Percentiles rank a stretch among this genome's conserved stretches.
These are phyloP conservation scores for Globisporangium irregulare DNA, from an alignment of 352 stramenopile species.

Conservation along the genomic window DNA sequence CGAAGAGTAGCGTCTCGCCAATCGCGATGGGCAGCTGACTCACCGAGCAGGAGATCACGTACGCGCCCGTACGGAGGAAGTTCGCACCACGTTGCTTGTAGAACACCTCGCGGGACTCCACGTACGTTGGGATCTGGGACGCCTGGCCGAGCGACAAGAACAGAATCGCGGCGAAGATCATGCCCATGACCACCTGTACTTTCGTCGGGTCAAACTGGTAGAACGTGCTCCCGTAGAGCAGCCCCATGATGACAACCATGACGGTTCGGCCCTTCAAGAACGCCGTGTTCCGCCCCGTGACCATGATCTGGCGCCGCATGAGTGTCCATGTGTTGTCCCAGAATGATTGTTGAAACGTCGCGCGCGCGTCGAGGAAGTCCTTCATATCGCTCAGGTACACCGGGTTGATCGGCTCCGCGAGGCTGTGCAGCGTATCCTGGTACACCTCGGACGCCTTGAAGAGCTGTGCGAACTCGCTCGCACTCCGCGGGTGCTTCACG, in stretches of 20 bases:
- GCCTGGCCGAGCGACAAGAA: slow-evolving; percentile 61
- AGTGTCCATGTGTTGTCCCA: slow-evolving; percentile 17
- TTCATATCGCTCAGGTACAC: slow-evolving; percentile 4
- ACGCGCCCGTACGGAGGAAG: slow-evolving; percentile 58
- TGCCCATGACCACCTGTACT: slow-evolving; percentile 31
- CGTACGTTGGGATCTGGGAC: slow-evolving; percentile 52
- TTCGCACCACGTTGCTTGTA: slow-evolving; percentile 65
- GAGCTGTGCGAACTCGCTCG: slow-evolving; percentile 20
- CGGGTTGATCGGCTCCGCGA: slow-evolving; percentile 5
- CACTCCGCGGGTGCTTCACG: background rate
- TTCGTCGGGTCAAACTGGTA: slow-evolving; percentile 25
- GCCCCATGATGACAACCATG: slow-evolving; percentile 28
- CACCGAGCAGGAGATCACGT: slow-evolving; percentile 37
- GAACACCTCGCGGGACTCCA: slow-evolving; percentile 46
- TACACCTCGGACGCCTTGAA: slow-evolving; percentile 23
- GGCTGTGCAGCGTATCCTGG: slow-evolving; percentile 11
- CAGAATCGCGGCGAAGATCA: slow-evolving; percentile 63
- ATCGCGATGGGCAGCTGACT: slow-evolving; percentile 26
- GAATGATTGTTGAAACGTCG: slow-evolving; percentile 19
- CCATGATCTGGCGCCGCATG: slow-evolving; percentile 21
- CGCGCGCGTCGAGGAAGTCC: slow-evolving; percentile 11
- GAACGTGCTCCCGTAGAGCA: slow-evolving; percentile 26
- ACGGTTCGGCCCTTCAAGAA: slow-evolving; percentile 21
- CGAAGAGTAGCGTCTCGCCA: slow-evolving; percentile 59
- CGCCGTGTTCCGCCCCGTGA: slow-evolving; percentile 22